Evolutionary conservation across 228 moss, liverwort and hornwort genomes (phyloP).

Genomic region (Sphagnum fallax): DNA sequence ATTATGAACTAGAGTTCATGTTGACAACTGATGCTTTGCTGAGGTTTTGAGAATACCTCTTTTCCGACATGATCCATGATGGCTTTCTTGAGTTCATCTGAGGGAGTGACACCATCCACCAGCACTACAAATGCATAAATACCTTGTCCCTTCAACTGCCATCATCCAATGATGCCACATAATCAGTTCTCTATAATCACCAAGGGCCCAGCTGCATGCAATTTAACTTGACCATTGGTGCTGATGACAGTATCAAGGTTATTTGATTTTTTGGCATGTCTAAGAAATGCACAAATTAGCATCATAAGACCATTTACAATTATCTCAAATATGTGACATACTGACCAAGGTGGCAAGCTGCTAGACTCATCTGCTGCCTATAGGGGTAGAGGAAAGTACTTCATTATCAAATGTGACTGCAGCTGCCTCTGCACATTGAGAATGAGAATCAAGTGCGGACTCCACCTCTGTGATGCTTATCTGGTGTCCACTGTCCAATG

Average conservation of each 20-base stretch:
- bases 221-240: too few relatives aligned
- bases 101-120: constrained; percentile 26
- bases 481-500: constrained; percentile 51
- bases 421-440: constrained; percentile 58
- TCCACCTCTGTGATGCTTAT: constrained; percentile 76
- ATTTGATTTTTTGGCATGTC: too few relatives aligned
- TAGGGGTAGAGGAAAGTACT: constrained; percentile 19
- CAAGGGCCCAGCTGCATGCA: too few relatives aligned
- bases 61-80: constrained; percentile 40
- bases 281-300: too few relatives aligned
- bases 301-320: too few relatives aligned
- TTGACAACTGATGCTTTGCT: too few relatives aligned
- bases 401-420: constrained; percentile 68
- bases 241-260: too few relatives aligned
- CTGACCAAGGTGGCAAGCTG: too few relatives aligned
- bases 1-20: too few relatives aligned
- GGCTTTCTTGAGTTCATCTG: constrained; percentile 40
- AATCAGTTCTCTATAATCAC: too few relatives aligned
- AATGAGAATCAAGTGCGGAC: constrained; percentile 52
- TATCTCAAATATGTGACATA: background rate
- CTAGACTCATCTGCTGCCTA: too few relatives aligned
- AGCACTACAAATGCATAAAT: constrained; percentile 66
- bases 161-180: background rate
- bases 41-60: constrained; percentile 20
- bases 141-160: constrained; percentile 65